Base-by-base conservation (phyloP, 805 yeast species). In the Kurtzmaniella fragi region DNA sequence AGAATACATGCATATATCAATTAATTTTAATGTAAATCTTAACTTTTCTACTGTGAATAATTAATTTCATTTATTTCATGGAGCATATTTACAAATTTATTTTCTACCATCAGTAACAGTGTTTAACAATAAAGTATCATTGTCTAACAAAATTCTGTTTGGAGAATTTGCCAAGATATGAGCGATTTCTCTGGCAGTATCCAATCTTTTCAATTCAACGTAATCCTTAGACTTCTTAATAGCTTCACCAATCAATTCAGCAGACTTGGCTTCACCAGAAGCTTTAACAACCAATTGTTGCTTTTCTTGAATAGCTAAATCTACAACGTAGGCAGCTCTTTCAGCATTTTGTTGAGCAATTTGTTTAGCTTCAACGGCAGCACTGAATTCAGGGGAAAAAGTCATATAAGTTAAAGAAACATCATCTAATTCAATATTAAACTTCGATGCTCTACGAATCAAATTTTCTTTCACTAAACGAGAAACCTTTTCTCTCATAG, bases 331-430 rank as follows among this genome's bases (percentile, higher is more conserved):
- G 0, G 98, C 97, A 7, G 99, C 98, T 63, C 95, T 82, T 68
- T 93, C 97, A 15, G 99, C 98, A 61, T 93, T 99, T 72, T 93
- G 99, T 65, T 93, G 99, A 23, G 99, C 98, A 65, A 93, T 93
- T 71, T 93, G 99, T 67, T 93, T 93, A 42, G 96, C 95, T 70
- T 93, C 99, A 40, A 93, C 99, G 4, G 98, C 98, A 33, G 84
- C 81, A 31, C 98, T 90, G 62, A 93, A 93, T 64, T 93, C 99
- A 23, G 99, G 99, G 2, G 95, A 85, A 63, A 93, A 93, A 1
- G 97, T 87, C 98, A 93, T 93, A 53, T 71, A 88, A 2, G 99
- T 93, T 56, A 93, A 78, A 5, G 99, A 93, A 34, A 93, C 99
- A 65, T 93, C 99, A 62, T 93, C 99, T 53, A 93, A 74, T 45